A percentile compares a stretch with the other conserved stretches of the same genome.
phyloP scores from a whole-genome alignment of 768 basidiomycete genomes.

The Russula dissimulans region DNA sequence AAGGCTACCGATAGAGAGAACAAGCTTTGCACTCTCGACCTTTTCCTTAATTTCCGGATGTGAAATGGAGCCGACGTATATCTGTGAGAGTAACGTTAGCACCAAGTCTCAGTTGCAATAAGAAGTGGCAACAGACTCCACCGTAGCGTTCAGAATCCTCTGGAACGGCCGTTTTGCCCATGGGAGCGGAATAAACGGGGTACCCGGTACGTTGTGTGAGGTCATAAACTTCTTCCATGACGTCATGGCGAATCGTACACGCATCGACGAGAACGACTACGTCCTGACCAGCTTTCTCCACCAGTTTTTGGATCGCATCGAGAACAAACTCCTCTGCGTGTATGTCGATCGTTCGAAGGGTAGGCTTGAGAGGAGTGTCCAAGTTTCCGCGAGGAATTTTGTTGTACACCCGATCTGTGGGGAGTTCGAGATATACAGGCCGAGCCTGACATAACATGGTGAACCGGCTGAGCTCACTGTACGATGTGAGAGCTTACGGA shows the following conservation, averaged over 20 bases:
- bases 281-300: constrained; percentile 51
- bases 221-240: constrained; percentile 50
- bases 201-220: constrained; percentile 57
- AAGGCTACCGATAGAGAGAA: constrained; percentile 62
- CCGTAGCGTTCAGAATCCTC: constrained; percentile 69
- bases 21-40: constrained; percentile 67
- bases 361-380: constrained; percentile 43
- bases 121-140: constrained; percentile 44
- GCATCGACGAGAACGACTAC: constrained; percentile 75
- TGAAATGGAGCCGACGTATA: constrained; percentile 67
- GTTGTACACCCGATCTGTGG: constrained; percentile 68
- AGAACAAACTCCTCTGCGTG: constrained; percentile 61
- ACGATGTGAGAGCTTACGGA: neutral
- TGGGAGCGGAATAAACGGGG: constrained; percentile 66
- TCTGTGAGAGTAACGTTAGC: constrained; percentile 32
- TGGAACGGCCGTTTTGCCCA: constrained; percentile 73
- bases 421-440: constrained; percentile 82
- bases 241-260: constrained; percentile 66
- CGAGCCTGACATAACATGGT: constrained; percentile 42
- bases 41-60: constrained; percentile 56
- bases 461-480: neutral
- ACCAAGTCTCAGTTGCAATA: neutral
- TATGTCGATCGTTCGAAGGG: constrained; percentile 44
- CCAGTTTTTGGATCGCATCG: constrained; percentile 56
- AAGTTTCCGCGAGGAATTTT: constrained; percentile 61